phyloP scores from a whole-genome alignment of 768 basidiomycete species.

The Lentinula raphanica region DNA sequence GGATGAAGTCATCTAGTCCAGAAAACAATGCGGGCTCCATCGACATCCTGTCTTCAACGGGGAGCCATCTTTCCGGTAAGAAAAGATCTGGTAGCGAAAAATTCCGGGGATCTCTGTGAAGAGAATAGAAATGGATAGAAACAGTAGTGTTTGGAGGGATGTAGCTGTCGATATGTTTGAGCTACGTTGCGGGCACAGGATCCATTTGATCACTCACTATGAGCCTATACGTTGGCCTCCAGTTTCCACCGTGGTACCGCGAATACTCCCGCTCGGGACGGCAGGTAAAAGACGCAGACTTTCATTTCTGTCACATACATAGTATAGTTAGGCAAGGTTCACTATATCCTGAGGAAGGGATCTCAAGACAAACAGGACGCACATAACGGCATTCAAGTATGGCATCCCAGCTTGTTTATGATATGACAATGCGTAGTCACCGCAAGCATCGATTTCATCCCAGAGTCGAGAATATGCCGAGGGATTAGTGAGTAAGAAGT shows the following conservation, averaged over 20 bases:
- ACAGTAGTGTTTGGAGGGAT: conserved; percentile 40
- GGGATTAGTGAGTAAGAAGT: conserved; percentile 33
- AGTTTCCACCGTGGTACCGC: conserved; percentile 28
- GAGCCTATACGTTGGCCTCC: conserved; percentile 35
- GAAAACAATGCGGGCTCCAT: conserved; percentile 31
- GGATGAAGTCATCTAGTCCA: conserved; percentile 15
- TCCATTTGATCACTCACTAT: conserved; percentile 25
- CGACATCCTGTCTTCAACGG: conserved; percentile 13
- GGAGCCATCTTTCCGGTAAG: conserved; percentile 36
- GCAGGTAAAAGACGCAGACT: conserved; percentile 45
- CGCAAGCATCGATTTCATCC: conserved; percentile 28
- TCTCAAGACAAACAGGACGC: conserved; percentile 6
- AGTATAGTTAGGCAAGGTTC: too few species aligned
- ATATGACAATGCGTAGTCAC: conserved; percentile 20
- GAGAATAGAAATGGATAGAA: conserved; percentile 35
- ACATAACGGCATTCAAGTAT: conserved; percentile 34
- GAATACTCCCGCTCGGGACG: conserved; percentile 42
- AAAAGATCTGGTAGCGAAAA: conserved; percentile 42
- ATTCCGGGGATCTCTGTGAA: conserved; percentile 42
- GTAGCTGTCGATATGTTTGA: conserved; percentile 24
- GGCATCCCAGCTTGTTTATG: conserved; percentile 25
- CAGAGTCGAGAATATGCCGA: conserved; percentile 27
- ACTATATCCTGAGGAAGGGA: background rate
- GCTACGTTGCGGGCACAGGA: background rate
- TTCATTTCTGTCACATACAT: conserved; percentile 54